phyloP scores from a whole-genome alignment of 306 rosid species.

The Trichosanthes truncata region DNA sequence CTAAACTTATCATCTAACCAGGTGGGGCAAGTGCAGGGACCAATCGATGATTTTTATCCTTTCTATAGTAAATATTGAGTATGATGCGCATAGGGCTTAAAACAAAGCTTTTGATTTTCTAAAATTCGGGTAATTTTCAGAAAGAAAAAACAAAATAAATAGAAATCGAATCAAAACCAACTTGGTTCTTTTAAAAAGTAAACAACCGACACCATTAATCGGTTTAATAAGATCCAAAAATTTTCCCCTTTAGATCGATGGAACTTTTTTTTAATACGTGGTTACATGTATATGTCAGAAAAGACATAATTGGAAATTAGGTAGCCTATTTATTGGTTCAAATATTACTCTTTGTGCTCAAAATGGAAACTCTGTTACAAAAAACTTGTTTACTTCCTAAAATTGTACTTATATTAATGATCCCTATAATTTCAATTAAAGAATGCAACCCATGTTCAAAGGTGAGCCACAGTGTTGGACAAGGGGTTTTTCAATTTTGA shows the following conservation, averaged over 20 bases:
- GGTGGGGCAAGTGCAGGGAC: no score
- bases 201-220: no score
- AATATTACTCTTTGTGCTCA: background rate
- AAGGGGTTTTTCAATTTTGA: background rate
- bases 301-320: background rate
- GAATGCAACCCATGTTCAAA: background rate
- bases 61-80: no score
- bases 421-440: background rate
- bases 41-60: no score
- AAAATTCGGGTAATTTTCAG: no score
- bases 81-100: no score
- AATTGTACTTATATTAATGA: background rate
- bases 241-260: background rate
- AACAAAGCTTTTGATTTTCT: no score
- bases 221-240: background rate
- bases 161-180: no score
- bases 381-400: background rate
- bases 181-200: no score
- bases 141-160: no score
- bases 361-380: background rate
- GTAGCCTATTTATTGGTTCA: background rate
- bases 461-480: background rate
- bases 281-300: background rate
- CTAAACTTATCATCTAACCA: no score
- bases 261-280: background rate